Evolutionary conservation across 1,284 basidiomycete species (phyloP), one percentile per base, ranked within the genome.

Genomic region (Uromyces viciae-fabae): DNA sequence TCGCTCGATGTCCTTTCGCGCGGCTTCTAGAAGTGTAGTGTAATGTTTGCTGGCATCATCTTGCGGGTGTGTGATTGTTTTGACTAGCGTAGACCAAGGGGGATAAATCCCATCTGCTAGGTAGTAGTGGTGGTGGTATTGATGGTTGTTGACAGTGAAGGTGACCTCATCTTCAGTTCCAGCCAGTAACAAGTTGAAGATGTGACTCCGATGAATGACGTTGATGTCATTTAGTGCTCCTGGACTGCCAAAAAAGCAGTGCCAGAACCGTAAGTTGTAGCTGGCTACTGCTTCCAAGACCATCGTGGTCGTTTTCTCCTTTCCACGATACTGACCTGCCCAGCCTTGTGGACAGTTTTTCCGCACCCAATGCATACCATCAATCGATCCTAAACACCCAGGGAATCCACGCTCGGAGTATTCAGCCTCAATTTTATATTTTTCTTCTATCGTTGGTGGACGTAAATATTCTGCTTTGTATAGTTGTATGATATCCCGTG

Each of bases 351-450:
- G 72, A 52, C 15, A 58, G 33, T 56, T 74, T 52, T 28, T 76
- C 74, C 58, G 64, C 17, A 33, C 74, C 74, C 74, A 76, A 38
- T 76, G 42, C 40, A 76, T 76, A 31, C 74, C 40, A 33, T 76
- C 28, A 42, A 76, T 7, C 4, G 25, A 42, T 22, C 74, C 74
- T 11, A 76, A 33, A 19, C 56, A 62, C 0, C 74, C 74, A 11
- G 74, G 74, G 28, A 76, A 76, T 2, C 58, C 58, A 3, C 25
- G 25, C 7, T 58, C 25, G 3, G 4, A 9, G 31, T 73, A 33
- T 22, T 56, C 71, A 17, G 28, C 46, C 14, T 52, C 28, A 36
- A 73, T 54, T 31, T 17, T 4, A 9, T 31, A 36, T 5, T 52
- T 11, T 15, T 73, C 49, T 15, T 38, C 3, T 31, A 19, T 9